Conservation (phyloP, 73 alveolate genomes). For the Tetrahymena borealis region DNA sequence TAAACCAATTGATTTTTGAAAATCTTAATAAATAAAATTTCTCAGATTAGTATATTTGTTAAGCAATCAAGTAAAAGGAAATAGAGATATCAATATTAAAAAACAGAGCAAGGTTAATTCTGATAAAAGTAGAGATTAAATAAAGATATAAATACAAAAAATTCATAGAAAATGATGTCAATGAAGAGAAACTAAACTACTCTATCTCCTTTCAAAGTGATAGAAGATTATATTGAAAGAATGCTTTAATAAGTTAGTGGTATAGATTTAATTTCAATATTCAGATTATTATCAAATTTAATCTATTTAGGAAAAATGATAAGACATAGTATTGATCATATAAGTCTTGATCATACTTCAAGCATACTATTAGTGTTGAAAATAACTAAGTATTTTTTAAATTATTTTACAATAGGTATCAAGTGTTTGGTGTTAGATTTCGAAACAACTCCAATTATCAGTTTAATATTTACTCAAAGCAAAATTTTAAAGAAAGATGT, state of each 20-base stretch:
- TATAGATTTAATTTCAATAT: not conserved
- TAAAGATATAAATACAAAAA: not conserved
- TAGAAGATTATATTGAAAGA: not conserved
- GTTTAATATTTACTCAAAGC: slow-evolving; percentile 23
- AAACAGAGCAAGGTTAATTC: not conserved
- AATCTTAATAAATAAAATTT: not conserved
- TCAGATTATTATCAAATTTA: not conserved
- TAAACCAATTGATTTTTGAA: not conserved
- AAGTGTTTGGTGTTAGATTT: slow-evolving; percentile 30
- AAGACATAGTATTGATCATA: no score
- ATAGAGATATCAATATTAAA: not conserved
- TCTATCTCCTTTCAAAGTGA: not conserved
- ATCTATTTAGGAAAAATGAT: not conserved
- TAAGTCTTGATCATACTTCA: no score
- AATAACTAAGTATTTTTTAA: not conserved
- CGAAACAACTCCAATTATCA: slow-evolving; percentile 26
- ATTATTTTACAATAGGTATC: slow-evolving; percentile 7
- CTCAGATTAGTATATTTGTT: not conserved
- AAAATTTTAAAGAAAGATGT: slow-evolving; percentile 35
- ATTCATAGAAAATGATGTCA: not conserved
- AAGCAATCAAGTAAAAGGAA: not conserved
- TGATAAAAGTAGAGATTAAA: no score
- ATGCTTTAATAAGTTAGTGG: not conserved
- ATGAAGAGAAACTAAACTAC: not conserved
- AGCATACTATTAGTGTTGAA: not conserved